Conservation (phyloP, 106 monocot genomes). For the Alisma plantagoaquatica region DNA sequence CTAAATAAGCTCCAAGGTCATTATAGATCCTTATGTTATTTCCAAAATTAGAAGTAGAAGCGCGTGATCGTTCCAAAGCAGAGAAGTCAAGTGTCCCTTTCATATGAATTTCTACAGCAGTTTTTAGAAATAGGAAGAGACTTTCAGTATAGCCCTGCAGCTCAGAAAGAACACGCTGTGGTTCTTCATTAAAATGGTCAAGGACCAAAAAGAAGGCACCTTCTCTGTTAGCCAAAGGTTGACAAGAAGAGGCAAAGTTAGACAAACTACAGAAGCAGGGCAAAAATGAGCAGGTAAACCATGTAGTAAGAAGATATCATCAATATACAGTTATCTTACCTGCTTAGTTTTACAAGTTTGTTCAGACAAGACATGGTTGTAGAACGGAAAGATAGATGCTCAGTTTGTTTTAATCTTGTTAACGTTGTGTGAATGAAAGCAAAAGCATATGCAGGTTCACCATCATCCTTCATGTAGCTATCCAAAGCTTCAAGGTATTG, state of each 20-base stretch:
- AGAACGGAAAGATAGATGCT: constrained; percentile 42
- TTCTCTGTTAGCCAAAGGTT: constrained; percentile 65
- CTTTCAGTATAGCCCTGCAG: constrained; percentile 72
- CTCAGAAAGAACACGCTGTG: constrained; percentile 43
- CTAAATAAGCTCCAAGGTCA: constrained; percentile 42
- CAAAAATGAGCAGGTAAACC: no score
- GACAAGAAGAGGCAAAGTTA: no score
- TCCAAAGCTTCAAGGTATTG: constrained; percentile 65
- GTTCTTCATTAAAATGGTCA: constrained; percentile 63
- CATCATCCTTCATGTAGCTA: constrained; percentile 79
- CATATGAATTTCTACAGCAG: constrained; percentile 63
- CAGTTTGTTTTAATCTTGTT: constrained; percentile 24
- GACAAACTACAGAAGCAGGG: no score
- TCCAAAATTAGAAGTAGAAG: constrained; percentile 11
- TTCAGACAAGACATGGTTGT: constrained; percentile 55
- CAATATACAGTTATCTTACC: no score
- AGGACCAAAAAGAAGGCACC: constrained; percentile 80
- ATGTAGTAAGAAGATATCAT: no score
- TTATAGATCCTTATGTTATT: constrained; percentile 5
- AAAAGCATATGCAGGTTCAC: constrained; percentile 77
- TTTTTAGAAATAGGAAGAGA: constrained; percentile 93
- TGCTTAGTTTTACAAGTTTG: constrained; percentile 71
- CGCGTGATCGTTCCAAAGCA: constrained; percentile 13
- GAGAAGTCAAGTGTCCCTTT: constrained; percentile 60
- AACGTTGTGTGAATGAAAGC: constrained; percentile 71